phyloP scores from a whole-genome alignment of 208 protist species.

The Phytomonas francai region DNA sequence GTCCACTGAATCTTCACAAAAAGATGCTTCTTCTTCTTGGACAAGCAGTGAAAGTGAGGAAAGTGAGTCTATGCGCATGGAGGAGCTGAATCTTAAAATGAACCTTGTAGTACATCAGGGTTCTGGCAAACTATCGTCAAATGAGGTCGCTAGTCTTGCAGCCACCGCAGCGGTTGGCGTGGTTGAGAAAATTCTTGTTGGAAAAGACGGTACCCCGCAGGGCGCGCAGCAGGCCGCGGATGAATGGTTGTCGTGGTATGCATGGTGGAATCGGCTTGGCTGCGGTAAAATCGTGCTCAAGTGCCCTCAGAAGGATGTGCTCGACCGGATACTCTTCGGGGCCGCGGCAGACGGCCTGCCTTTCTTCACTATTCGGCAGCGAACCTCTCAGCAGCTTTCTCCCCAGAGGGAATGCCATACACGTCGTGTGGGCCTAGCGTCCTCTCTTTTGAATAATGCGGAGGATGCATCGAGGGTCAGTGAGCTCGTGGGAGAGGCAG shows the following conservation, averaged over 20 bases:
- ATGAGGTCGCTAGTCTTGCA: slow-evolving; percentile 28
- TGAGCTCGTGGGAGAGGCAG: slow-evolving; percentile 2
- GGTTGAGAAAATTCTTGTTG: slow-evolving; percentile 19
- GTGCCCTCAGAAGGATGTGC: slow-evolving; percentile 20
- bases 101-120: slow-evolving; percentile 54
- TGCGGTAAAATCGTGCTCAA: slow-evolving; percentile 64
- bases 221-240: too few relatives aligned
- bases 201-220: background rate
- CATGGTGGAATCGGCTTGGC: slow-evolving; percentile 58
- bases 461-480: background rate
- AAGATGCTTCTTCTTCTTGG: background rate
- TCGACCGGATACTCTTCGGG: slow-evolving; percentile 16
- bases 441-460: background rate
- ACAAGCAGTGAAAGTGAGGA: slow-evolving; percentile 3
- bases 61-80: slow-evolving; percentile 41
- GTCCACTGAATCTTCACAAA: background rate
- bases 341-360: slow-evolving; percentile 25
- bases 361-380: slow-evolving; percentile 10
- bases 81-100: slow-evolving; percentile 59
- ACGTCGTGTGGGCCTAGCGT: background rate
- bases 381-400: background rate
- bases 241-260: slow-evolving; percentile 48
- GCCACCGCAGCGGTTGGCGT: slow-evolving; percentile 36
- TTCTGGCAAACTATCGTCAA: slow-evolving; percentile 29
- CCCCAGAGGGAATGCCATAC: background rate